Conservation (phyloP, 1,284 basidiomycete genomes). For the Paramarasmius palmivorus region DNA sequence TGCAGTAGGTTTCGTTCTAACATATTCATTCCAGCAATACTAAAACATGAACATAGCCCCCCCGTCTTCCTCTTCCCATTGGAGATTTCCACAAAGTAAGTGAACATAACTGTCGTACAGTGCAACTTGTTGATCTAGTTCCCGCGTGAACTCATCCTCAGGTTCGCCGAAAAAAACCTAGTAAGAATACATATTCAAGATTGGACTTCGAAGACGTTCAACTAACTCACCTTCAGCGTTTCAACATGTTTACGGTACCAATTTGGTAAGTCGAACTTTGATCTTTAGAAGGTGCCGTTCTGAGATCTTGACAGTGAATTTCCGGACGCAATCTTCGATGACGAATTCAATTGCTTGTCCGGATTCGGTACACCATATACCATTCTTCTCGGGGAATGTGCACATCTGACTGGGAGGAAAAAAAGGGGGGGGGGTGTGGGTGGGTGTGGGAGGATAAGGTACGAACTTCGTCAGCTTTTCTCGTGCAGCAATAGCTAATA, state of each 20-base stretch:
- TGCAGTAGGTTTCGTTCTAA: background rate
- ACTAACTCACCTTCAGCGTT: background rate
- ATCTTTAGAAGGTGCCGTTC: background rate
- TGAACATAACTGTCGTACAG: background rate
- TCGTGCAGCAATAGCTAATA: conserved; percentile 1
- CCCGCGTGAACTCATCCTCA: background rate
- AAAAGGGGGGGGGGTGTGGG: no score
- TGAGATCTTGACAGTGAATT: background rate
- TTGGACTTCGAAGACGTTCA: background rate
- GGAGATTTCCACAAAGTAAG: background rate
- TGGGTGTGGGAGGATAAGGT: no score
- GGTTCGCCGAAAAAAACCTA: conserved; percentile 1
- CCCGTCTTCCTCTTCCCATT: conserved; percentile 9
- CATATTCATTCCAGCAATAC: background rate
- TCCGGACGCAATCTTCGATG: background rate
- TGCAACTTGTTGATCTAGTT: background rate
- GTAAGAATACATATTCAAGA: conserved; percentile 2
- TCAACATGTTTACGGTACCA: conserved; percentile 3
- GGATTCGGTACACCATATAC: background rate
- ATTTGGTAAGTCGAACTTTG: background rate
- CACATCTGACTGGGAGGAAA: no score
- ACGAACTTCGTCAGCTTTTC: background rate
- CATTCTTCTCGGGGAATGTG: background rate
- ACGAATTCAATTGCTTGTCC: background rate
- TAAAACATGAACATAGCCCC: background rate